Evolutionary conservation across 148 eudicot species (phyloP), one percentile per base, ranked within the genome.

Genomic region (Diospyros kaki): DNA sequence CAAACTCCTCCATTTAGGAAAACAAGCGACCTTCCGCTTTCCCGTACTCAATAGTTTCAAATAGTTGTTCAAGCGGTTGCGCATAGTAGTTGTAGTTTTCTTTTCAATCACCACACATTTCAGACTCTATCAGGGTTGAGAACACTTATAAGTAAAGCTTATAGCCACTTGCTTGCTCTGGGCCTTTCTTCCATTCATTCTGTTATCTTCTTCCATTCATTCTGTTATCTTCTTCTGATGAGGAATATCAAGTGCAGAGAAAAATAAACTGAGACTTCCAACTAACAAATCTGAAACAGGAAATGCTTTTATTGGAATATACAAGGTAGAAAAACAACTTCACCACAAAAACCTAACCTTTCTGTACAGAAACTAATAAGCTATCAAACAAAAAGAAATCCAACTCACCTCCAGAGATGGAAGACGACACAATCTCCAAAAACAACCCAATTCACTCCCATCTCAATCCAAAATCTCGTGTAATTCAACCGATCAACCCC

Each of bases 341-440:
- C 69, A 38, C 76, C 40, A 65, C 52, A 53, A 73, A 78, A 78
- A 48, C 13, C 59, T 61, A 48, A 42, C 42, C 67, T 64, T 54
- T 85, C 77, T 87, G 82, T 83, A 84, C 88, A 85, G 79, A 84
- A 58, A 45, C 78, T 65, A 77, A 72, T 66, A 65, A 78, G 1
- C 76, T 69, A 79, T 62, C 53, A 64, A 78, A 82, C 77, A 70
- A 72, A 60, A 68, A 50, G 50, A 11, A 73, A 68, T n/a, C 66
- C 58, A 76, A 78, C 75, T 78, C 73, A 74, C 72, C 77, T 68
- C 73, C 71, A 80, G 75, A 78, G 61, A 73, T 55, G 41, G 64
- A 64, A 75, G 59, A 53, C 59, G 9, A 43, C 77, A 43, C 58
- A 13, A 74, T 61, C 69, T 28, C 28, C 28, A 28, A 28, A 28